Conservation (phyloP, 2,329 filamentous ascomycete species). For the Coleophoma eucalyptorum region DNA sequence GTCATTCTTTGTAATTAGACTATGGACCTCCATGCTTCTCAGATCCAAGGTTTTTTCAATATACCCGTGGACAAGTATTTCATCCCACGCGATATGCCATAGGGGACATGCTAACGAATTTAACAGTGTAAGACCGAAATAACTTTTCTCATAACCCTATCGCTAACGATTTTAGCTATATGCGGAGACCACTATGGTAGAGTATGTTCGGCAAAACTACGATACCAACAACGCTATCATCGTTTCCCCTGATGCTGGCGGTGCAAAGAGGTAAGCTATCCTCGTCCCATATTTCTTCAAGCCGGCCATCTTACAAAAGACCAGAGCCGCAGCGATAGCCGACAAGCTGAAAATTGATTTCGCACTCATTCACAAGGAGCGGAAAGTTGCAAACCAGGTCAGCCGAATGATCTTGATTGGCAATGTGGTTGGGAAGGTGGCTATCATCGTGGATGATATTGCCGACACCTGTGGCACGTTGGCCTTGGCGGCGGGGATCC, state of each 20-base stretch:
- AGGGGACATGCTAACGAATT: too few species aligned
- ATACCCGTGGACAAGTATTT: neutral
- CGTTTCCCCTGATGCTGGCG: neutral
- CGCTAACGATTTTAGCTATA: neutral
- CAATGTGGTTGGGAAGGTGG: conserved; percentile 80
- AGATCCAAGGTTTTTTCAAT: conserved; percentile 1
- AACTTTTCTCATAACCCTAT: neutral
- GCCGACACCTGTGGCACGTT: conserved; percentile 86
- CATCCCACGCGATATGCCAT: too few species aligned
- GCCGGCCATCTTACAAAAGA: too few species aligned
- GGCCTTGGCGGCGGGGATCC: conserved; percentile 82
- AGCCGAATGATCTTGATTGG: conserved; percentile 87
- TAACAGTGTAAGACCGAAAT: too few species aligned
- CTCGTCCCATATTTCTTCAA: too few species aligned
- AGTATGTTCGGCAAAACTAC: neutral
- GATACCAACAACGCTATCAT: neutral
- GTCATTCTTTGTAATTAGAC: too few species aligned
- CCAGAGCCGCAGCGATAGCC: neutral
- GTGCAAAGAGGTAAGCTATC: neutral
- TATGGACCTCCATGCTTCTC: conserved; percentile 1
- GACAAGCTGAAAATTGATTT: neutral
- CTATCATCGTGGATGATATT: conserved; percentile 94
- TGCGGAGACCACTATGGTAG: neutral
- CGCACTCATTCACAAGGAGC: neutral
- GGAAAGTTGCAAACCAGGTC: conserved; percentile 59